These are phyloP conservation scores for Smittium mucronatum DNA, from an alignment of 371 early-diverging fungal species.

Conservation along the genomic window DNA sequence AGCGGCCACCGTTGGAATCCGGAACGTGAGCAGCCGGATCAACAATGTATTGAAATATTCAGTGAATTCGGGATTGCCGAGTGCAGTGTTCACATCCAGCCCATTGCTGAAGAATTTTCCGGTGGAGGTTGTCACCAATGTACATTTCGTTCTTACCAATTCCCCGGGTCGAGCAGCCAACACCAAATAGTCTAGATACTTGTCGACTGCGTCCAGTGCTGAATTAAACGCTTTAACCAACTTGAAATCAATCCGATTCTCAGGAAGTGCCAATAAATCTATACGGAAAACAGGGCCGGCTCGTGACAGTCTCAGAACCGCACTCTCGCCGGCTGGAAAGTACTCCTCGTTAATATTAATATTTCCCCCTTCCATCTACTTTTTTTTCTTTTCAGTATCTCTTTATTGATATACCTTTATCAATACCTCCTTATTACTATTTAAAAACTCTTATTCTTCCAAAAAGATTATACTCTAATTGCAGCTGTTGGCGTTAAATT, in stretches of 20 bases:
- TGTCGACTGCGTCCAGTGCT: slow-evolving; percentile 49
- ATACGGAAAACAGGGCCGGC: too few relatives aligned
- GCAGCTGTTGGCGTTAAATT: too few relatives aligned
- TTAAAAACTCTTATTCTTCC: too few relatives aligned
- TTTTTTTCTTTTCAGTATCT: too few relatives aligned
- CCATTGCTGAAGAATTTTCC: slow-evolving; percentile 70
- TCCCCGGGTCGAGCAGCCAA: background rate
- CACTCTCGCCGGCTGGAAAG: too few relatives aligned
- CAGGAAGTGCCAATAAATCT: slow-evolving; percentile 28
- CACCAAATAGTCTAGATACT: too few relatives aligned
- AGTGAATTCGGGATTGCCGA: background rate
- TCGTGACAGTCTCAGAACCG: too few relatives aligned
- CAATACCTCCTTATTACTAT: too few relatives aligned
- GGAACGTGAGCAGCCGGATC: slow-evolving; percentile 43
- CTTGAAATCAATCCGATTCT: slow-evolving; percentile 53
- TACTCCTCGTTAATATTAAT: too few relatives aligned
- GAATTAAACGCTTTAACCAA: slow-evolving; percentile 42
- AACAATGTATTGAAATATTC: slow-evolving; percentile 14
- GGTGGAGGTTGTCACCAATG: slow-evolving; percentile 46
- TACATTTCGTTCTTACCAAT: slow-evolving; percentile 27
- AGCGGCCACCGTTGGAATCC: slow-evolving; percentile 72
- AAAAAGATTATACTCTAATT: too few relatives aligned
- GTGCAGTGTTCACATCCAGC: slow-evolving; percentile 18
- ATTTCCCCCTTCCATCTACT: too few relatives aligned
- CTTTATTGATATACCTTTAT: too few relatives aligned